These are phyloP conservation scores for Cutaneotrichosporon daszewskae DNA, from an alignment of 1,284 basidiomycete genomes.

Conservation along the genomic window DNA sequence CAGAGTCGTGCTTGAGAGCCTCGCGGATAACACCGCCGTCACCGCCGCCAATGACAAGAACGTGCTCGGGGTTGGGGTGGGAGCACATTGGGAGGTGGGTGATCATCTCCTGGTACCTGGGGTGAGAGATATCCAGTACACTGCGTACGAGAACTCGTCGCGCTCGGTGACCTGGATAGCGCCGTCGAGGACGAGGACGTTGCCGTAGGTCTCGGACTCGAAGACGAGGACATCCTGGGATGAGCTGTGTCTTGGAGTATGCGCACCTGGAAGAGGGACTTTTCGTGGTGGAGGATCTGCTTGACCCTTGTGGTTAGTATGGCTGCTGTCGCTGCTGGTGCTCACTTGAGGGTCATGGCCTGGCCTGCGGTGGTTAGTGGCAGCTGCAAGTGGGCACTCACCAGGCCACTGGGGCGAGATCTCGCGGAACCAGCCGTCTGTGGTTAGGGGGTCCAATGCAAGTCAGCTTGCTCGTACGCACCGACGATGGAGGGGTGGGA, in stretches of 20 bases:
- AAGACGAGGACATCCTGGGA: constrained; percentile 90
- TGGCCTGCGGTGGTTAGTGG: constrained; percentile 52
- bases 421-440: constrained; percentile 93
- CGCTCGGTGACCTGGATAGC: constrained; percentile 96
- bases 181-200: constrained; percentile 92
- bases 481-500: constrained; percentile 43
- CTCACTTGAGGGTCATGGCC: constrained; percentile 79
- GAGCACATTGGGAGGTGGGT: constrained; percentile 89
- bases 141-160: constrained; percentile 87
- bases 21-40: constrained; percentile 96
- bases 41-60: constrained; percentile 94
- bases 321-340: constrained; percentile 1
- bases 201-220: constrained; percentile 89
- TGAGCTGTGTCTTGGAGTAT: neutral
- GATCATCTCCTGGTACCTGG: constrained; percentile 99
- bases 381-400: constrained; percentile 35
- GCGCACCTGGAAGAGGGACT: constrained; percentile 64
- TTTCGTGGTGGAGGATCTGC: constrained; percentile 90
- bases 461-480: constrained; percentile 14
- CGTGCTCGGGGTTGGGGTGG: constrained; percentile 93
- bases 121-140: neutral
- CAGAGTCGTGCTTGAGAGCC: constrained; percentile 87
- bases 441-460: neutral
- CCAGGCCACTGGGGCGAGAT: constrained; percentile 95
- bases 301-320: constrained; percentile 57